These are phyloP conservation scores for Cardiosporidium cionae DNA, from an alignment of 169 alveolate species.

Conservation along the genomic window DNA sequence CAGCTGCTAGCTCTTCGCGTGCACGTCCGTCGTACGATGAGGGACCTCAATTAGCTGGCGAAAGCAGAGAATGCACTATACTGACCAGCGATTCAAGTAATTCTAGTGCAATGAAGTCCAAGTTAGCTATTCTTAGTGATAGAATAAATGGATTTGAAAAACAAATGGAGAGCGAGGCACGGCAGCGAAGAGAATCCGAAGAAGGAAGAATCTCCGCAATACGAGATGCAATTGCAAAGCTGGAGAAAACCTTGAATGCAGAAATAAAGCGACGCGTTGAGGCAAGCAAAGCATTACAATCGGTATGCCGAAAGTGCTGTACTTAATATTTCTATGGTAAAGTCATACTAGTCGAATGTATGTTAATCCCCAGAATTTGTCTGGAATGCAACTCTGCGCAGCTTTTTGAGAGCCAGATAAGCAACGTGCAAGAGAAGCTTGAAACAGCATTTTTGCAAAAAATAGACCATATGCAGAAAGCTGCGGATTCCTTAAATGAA, in stretches of 20 bases:
- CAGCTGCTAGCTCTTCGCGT: no score
- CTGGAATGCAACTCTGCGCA: no score
- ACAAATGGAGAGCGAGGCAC: constrained; percentile 21
- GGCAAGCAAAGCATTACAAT: constrained; percentile 30
- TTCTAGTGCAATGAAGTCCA: constrained; percentile 6
- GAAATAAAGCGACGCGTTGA: constrained; percentile 37
- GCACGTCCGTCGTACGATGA: no score
- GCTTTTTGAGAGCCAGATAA: constrained; percentile 35
- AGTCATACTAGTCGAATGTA: no score
- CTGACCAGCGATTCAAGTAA: background rate
- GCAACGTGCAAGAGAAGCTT: constrained; percentile 25
- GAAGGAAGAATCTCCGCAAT: constrained; percentile 8
- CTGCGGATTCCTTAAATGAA: constrained; percentile 19
- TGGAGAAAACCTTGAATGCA: constrained; percentile 30
- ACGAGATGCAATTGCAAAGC: constrained; percentile 20
- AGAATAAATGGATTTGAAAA: constrained; percentile 25
- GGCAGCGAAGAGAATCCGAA: constrained; percentile 30
- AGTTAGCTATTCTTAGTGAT: constrained; percentile 16
- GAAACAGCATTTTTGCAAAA: constrained; percentile 14
- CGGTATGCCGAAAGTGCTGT: constrained; percentile 1
- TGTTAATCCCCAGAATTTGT: no score
- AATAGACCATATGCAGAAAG: constrained; percentile 13
- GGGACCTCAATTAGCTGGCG: no score
- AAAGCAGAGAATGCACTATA: no score
- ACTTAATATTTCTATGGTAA: background rate